A percentile compares a stretch with the other conserved stretches of the same genome.
Evolutionary conservation across 495 filamentous ascomycete genomes (phyloP).

Genomic region (Collariella sp.): DNA sequence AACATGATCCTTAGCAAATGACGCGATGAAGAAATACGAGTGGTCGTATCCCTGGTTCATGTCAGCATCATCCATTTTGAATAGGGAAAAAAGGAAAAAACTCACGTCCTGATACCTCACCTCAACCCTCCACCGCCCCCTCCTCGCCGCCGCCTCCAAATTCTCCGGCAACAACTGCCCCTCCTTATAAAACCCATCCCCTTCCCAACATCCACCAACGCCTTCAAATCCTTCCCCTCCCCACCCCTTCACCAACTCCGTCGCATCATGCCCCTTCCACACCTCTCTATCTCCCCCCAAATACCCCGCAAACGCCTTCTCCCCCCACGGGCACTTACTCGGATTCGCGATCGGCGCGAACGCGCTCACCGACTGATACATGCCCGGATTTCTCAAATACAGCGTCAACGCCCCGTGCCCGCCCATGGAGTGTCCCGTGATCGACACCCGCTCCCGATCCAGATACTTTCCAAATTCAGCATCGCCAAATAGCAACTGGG

Average conservation of each 20-base stretch:
- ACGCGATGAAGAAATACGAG: slow-evolving; percentile 89
- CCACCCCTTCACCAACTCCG: slow-evolving; percentile 66
- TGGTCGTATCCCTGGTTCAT: slow-evolving; percentile 73
- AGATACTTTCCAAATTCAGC: slow-evolving; percentile 50
- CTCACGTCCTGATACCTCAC: slow-evolving; percentile 70
- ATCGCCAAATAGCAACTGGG: slow-evolving; percentile 55
- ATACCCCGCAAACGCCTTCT: slow-evolving; percentile 91
- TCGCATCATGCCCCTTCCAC: slow-evolving; percentile 90
- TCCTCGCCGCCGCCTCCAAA: slow-evolving; percentile 68
- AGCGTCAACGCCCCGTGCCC: slow-evolving; percentile 90
- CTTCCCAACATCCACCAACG: slow-evolving; percentile 87
- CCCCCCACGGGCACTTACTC: slow-evolving; percentile 76
- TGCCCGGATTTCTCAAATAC: slow-evolving; percentile 81
- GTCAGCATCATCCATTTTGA: not conserved
- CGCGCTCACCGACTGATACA: slow-evolving; percentile 78
- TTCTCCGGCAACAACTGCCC: slow-evolving; percentile 91
- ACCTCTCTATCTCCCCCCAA: slow-evolving; percentile 51
- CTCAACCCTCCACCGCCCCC: slow-evolving; percentile 55
- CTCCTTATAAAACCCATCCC: slow-evolving; percentile 92
- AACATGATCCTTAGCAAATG: slow-evolving; percentile 83
- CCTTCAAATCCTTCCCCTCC: slow-evolving; percentile 53
- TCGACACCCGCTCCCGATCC: slow-evolving; percentile 59
- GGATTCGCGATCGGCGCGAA: slow-evolving; percentile 94
- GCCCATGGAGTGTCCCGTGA: slow-evolving; percentile 93
- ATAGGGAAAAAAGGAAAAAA: not conserved